These are phyloP conservation scores for Rhodotorula sp. DNA, from an alignment of 1,284 basidiomycete genomes.

Conservation along the genomic window DNA sequence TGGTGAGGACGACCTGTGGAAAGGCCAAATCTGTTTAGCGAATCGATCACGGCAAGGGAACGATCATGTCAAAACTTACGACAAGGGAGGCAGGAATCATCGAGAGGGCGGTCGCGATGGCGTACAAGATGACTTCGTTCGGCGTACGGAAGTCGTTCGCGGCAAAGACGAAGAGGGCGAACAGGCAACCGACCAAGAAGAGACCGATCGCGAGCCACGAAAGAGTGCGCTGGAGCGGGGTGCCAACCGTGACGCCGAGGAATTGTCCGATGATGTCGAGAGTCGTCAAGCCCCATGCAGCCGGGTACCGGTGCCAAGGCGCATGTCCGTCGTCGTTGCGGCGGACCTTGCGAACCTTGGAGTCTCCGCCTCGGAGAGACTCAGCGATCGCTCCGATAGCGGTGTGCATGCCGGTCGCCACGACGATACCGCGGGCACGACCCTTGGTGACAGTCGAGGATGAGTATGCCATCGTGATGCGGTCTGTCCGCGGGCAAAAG, in stretches of 20 bases:
- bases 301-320: constrained; percentile 49
- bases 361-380: constrained; percentile 49
- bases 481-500: constrained; percentile 51
- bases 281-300: constrained; percentile 49
- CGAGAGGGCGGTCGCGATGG: constrained; percentile 57
- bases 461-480: constrained; percentile 60
- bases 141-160: constrained; percentile 45
- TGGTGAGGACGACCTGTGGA: constrained; percentile 46
- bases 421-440: constrained; percentile 60
- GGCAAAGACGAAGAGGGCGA: constrained; percentile 50
- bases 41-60: no score
- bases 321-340: constrained; percentile 49
- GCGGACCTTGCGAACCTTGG: constrained; percentile 35
- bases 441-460: constrained; percentile 66
- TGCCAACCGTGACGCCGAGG: constrained; percentile 49
- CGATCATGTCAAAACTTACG: constrained; percentile 6
- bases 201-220: constrained; percentile 48
- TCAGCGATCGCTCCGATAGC: constrained; percentile 63
- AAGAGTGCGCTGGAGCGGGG: constrained; percentile 49
- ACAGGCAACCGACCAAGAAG: constrained; percentile 40
- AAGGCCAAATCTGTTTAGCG: not conserved
- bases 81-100: constrained; percentile 56
- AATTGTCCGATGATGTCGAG: constrained; percentile 48
- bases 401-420: constrained; percentile 65
- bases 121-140: constrained; percentile 46